These are phyloP conservation scores for Mucor lusitanicus DNA, from an alignment of 371 early-diverging fungal species.

Conservation along the genomic window DNA sequence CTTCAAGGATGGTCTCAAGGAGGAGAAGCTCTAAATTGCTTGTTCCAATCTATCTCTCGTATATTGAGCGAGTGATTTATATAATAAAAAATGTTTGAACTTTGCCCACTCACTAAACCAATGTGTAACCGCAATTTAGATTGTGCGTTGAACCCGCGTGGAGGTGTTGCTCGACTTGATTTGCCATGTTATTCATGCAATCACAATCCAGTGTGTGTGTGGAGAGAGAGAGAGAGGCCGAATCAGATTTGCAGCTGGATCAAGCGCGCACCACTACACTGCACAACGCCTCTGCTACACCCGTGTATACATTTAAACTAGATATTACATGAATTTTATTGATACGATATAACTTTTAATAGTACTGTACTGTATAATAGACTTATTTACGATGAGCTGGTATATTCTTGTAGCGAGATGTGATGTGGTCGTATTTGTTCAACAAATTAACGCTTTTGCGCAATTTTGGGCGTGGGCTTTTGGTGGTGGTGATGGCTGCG, in stretches of 20 bases:
- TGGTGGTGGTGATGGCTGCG: no score
- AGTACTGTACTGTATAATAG: no score
- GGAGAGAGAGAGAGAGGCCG: not conserved
- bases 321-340: no score
- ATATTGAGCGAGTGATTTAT: not conserved
- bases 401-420: no score
- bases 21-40: conserved; percentile 67
- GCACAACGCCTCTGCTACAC: no score
- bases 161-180: not conserved
- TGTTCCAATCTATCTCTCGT: not conserved
- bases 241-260: not conserved
- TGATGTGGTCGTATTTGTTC: no score
- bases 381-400: no score
- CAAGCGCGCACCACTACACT: not conserved
- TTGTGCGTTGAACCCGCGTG: not conserved
- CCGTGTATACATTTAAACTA: no score
- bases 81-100: not conserved
- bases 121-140: not conserved
- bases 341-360: no score
- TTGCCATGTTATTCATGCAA: not conserved
- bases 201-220: not conserved
- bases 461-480: no score
- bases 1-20: conserved; percentile 90
- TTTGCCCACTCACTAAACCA: not conserved
- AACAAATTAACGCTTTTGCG: no score